These are phyloP conservation scores for Tubosaeta brunneosetosa DNA, from an alignment of 768 basidiomycete species.

Conservation along the genomic window DNA sequence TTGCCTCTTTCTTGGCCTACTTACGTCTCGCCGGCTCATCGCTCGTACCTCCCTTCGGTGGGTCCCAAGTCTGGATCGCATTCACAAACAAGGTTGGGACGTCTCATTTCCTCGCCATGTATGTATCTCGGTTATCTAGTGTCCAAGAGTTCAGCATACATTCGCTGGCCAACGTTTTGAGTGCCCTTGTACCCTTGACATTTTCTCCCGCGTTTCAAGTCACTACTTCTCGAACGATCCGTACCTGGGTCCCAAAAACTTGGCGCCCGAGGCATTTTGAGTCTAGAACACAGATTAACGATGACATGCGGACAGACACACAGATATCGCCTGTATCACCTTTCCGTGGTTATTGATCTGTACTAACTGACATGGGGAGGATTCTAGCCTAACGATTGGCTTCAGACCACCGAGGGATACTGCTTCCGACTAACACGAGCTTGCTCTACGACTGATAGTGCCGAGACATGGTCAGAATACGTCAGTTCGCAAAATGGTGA, in stretches of 20 bases:
- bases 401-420: background rate
- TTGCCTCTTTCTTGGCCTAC: background rate
- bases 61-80: too few relatives aligned
- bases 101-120: background rate
- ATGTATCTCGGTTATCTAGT: background rate
- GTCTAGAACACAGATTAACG: background rate
- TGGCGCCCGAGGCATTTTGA: background rate
- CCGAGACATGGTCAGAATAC: background rate
- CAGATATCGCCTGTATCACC: background rate
- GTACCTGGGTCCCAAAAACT: too few relatives aligned
- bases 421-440: too few relatives aligned
- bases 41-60: too few relatives aligned
- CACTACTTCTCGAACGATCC: background rate
- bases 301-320: background rate
- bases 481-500: background rate
- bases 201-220: background rate
- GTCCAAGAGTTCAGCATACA: background rate
- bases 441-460: too few relatives aligned
- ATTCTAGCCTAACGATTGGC: too few relatives aligned
- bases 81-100: too few relatives aligned
- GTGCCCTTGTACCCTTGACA: background rate
- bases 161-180: background rate
- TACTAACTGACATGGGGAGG: background rate
- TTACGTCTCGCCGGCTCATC: too few relatives aligned
- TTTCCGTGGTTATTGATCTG: background rate